These are phyloP conservation scores for Vaccinium macrocarpon DNA, from an alignment of 148 eudicot species.

Conservation along the genomic window DNA sequence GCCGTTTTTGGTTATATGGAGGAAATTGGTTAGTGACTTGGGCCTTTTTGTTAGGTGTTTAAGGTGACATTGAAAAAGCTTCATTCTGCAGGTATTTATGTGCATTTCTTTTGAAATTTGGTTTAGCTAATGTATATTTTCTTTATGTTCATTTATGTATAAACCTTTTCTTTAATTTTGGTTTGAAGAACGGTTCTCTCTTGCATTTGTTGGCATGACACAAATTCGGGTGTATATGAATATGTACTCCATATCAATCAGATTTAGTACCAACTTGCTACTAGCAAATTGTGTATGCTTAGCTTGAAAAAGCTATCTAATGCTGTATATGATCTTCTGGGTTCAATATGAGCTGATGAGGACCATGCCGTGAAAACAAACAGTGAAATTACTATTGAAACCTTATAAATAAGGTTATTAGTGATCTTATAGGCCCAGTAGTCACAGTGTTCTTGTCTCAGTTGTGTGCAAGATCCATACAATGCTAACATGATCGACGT, in stretches of 20 bases:
- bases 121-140: slow-evolving; percentile 5
- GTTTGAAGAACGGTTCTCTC: background rate
- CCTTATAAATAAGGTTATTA: background rate
- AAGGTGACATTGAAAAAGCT: slow-evolving; percentile 22
- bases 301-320: background rate
- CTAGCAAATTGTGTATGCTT: background rate
- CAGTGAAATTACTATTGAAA: background rate
- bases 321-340: background rate
- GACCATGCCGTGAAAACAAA: background rate
- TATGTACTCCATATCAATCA: background rate
- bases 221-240: background rate
- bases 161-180: background rate
- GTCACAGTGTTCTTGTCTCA: background rate
- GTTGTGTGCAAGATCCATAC: background rate
- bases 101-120: background rate
- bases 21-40: slow-evolving; percentile 13
- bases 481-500: background rate
- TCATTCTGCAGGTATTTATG: slow-evolving; percentile 22
- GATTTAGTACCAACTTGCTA: background rate
- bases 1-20: background rate
- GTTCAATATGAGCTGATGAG: background rate
- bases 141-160: slow-evolving; percentile 7
- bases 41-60: slow-evolving; percentile 11
- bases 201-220: background rate
- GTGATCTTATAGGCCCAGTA: background rate